Percentiles rank a stretch among this genome's conserved stretches.
Conservation (phyloP, 2,329 filamentous ascomycete genomes). For the Phialocephala subalpina region DNA sequence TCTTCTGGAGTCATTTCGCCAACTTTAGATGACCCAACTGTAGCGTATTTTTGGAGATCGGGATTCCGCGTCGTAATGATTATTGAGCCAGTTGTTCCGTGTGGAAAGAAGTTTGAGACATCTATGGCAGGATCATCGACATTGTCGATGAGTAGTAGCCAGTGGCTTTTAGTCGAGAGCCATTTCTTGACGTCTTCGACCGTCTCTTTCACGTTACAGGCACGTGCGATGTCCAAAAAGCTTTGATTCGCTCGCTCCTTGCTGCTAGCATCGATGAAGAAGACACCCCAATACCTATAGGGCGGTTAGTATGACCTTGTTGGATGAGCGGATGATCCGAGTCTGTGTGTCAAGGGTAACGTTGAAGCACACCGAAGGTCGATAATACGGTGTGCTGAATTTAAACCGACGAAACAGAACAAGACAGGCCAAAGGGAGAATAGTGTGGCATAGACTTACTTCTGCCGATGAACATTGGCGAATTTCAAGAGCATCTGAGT, state of each 20-base stretch:
- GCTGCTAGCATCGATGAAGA: slow-evolving; percentile 33
- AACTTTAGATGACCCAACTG: slow-evolving; percentile 27
- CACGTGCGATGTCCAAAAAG: slow-evolving; percentile 21
- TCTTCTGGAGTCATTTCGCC: slow-evolving; percentile 39
- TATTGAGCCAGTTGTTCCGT: slow-evolving; percentile 43
- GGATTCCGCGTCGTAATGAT: slow-evolving; percentile 49
- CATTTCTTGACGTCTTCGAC: slow-evolving; percentile 30
- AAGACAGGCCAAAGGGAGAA: not conserved
- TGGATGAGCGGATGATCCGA: too few relatives aligned
- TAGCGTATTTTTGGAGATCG: slow-evolving; percentile 12
- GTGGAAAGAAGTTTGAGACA: slow-evolving; percentile 41
- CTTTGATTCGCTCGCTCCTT: slow-evolving; percentile 18
- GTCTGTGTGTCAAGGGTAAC: too few relatives aligned
- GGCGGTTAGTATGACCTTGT: not conserved
- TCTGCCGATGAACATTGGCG: slow-evolving; percentile 15
- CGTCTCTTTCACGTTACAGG: slow-evolving; percentile 11
- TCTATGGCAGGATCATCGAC: slow-evolving; percentile 46
- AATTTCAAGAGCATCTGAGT: slow-evolving; percentile 38
- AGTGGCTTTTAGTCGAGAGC: slow-evolving; percentile 36
- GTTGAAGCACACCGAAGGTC: too few relatives aligned
- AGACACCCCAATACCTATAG: slow-evolving; percentile 33
- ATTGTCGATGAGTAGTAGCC: slow-evolving; percentile 53
- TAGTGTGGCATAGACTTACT: not conserved
- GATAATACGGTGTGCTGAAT: not conserved
- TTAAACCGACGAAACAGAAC: not conserved